Base-by-base conservation (phyloP, 2,329 filamentous ascomycete genomes). In the Sordariomycetes sp. region DNA sequence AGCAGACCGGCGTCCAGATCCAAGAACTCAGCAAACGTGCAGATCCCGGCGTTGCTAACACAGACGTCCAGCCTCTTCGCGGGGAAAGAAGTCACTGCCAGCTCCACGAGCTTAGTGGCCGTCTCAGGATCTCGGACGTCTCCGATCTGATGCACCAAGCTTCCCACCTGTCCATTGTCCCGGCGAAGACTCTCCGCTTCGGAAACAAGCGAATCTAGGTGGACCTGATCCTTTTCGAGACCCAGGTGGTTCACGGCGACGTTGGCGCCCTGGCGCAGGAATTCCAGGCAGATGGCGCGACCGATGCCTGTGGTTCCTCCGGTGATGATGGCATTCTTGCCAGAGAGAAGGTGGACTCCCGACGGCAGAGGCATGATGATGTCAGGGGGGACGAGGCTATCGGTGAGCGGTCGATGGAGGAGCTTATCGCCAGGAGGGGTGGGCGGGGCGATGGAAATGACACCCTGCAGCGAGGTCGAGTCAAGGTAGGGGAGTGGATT, bases 271-370 rank as follows among this genome's bases (percentile, higher is more conserved):
- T 93, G 84, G 5, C 70, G 67, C 35, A 90, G 63, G 54, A 84
- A 93, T 47, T 79, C 80, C 33, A 94, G 70, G 26, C 82, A 79
- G 42, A 94, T 93, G 45, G 86, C 87, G 43, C 84, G 75, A 34
- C 87, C 87, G 47, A 94, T 94, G 37, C 86, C 86, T 2, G 86
- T 93, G 4, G 82, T 80, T 37, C 84, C 86, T 43, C 86, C 86
- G 1, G 86, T 94, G 49, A 94, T 86, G 53, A 86, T 82, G 58
- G 85, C 85, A 9, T 79, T 81, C 59, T 92, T 93, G 55, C 74
- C 75, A 16, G 25, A n/a, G 8, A 28, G n/a, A n/a, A n/a, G n/a
- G n/a, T n/a, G n/a, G n/a, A 28, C 25, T n/a, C 25, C 25, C 25
- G 25, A 14, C n/a, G n/a, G n/a, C 25, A 28, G 12, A 28, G 25